Percentiles rank a stretch among this genome's conserved stretches.
phyloP scores from a whole-genome alignment of 2,329 filamentous ascomycete genomes.

The Achaetomium macrosporum region DNA sequence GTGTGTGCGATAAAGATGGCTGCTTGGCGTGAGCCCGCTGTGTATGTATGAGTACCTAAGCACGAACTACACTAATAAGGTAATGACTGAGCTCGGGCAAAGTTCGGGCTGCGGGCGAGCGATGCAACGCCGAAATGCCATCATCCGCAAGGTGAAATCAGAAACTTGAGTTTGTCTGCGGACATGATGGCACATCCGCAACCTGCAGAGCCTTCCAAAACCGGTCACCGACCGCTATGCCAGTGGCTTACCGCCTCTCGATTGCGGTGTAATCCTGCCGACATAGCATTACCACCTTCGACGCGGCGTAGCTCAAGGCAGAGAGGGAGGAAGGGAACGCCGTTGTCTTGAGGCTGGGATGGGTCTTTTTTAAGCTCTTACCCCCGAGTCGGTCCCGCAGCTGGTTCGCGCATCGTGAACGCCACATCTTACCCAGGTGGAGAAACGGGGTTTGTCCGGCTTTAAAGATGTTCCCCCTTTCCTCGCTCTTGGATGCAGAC shows the following conservation, averaged over 20 bases:
- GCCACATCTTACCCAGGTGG: slow-evolving; percentile 20
- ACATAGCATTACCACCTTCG: slow-evolving; percentile 4
- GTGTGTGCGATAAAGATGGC: no score
- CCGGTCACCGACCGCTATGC: slow-evolving; percentile 2
- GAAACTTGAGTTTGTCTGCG: no score
- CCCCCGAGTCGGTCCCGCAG: slow-evolving; percentile 12
- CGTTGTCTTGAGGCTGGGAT: background rate
- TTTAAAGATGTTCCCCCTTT: slow-evolving; percentile 19
- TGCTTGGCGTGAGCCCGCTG: no score
- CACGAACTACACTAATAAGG: no score
- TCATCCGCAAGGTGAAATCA: background rate
- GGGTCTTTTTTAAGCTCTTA: slow-evolving; percentile 8
- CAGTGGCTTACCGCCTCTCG: no score
- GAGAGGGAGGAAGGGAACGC: background rate
- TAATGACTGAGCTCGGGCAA: slow-evolving; percentile 13
- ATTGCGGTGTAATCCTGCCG: background rate
- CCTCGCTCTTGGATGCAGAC: no score
- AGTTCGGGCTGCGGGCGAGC: slow-evolving; percentile 15
- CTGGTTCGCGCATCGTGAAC: slow-evolving; percentile 17
- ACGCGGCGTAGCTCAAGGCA: background rate
- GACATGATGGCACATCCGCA: no score
- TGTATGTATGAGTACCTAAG: background rate
- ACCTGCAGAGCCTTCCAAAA: background rate
- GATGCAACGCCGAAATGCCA: slow-evolving; percentile 21
- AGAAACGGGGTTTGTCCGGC: slow-evolving; percentile 19